Evolutionary conservation across 495 filamentous ascomycete species (phyloP), one percentile per base, ranked within the genome.

Genomic region (Annulohypoxylon moriforme): DNA sequence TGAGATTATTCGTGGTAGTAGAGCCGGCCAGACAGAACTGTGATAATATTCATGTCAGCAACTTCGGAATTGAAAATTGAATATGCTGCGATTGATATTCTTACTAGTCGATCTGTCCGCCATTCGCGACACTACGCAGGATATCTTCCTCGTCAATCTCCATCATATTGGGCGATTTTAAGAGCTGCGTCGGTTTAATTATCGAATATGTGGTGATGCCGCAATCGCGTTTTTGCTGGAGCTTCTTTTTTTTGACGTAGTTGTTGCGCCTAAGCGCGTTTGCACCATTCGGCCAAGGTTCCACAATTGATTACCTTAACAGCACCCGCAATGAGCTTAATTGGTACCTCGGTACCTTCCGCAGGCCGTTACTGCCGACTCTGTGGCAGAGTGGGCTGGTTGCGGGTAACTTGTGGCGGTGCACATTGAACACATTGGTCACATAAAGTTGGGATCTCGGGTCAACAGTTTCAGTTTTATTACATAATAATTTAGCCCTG

Each of bases 91-190:
- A 62, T 46, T 34, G 57, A 13, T 58, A 25, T 42, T 71, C 84
- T 79, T 86, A 94, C 93, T 87, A 84, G 69, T 93, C 88, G 79
- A 95, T 88, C 24, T 84, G 80, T 44, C 89, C 89, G 78, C 91
- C 90, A 69, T 85, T 82, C 70, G 91, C 90, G 79, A 88, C 85
- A 69, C 76, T 79, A 71, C 84, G 82, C 49, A 96, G 82, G 69
- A 91, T 80, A 76, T 87, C 87, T 75, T 93, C 89, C 69, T 89
- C 88, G 81, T 83, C 83, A n/a, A 80, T 78, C 8, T 84, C 82
- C 81, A 84, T 84, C 77, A 82, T 84, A 46, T 52, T 78, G 62
- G 66, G 59, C 64, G 47, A 25, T 72, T 42, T 42, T 59, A 14
- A 38, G 14, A 57, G 24, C 44, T 53, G 14, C 3, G 42, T 29